Percentiles rank a stretch among this genome's conserved stretches.
These are phyloP conservation scores for Colletotrichum sidae DNA, from an alignment of 2,329 filamentous ascomycete species.

Conservation along the genomic window DNA sequence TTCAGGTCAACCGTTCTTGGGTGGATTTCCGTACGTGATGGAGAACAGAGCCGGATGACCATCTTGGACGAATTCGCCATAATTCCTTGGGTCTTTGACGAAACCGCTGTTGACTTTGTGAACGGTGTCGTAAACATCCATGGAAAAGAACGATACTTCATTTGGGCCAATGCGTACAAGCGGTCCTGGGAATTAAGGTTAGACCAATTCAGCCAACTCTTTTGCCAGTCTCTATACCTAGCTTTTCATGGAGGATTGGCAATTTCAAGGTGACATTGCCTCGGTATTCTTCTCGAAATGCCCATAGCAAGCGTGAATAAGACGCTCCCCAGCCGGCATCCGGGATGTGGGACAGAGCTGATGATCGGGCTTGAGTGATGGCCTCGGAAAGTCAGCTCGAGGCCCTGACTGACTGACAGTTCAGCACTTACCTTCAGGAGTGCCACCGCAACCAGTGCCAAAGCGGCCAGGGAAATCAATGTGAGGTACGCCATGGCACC, in stretches of 20 bases:
- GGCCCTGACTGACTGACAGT: too few species aligned
- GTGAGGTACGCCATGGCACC: too few species aligned
- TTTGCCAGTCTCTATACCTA: conserved; percentile 26
- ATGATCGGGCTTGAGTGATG: conserved; percentile 12
- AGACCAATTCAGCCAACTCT: too few species aligned
- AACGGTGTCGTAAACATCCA: conserved; percentile 41
- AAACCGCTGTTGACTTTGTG: conserved; percentile 43
- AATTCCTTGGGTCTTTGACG: conserved; percentile 42
- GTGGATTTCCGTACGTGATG: conserved; percentile 38
- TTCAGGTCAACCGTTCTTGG: not conserved
- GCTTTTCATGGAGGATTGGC: conserved; percentile 40
- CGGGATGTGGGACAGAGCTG: conserved; percentile 39
- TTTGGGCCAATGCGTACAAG: conserved; percentile 41
- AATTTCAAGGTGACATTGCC: conserved; percentile 41
- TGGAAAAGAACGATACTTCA: conserved; percentile 44
- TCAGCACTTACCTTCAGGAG: too few species aligned
- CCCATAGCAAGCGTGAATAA: conserved; percentile 41
- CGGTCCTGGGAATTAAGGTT: conserved; percentile 28
- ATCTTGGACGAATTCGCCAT: conserved; percentile 45
- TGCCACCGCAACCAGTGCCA: not conserved
- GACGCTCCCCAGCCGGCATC: conserved; percentile 38
- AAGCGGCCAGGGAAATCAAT: not conserved
- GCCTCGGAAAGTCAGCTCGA: conserved; percentile 3
- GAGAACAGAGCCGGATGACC: conserved; percentile 45
- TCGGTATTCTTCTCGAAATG: conserved; percentile 39